Evolutionary conservation across 768 basidiomycete genomes (phyloP), one percentile per base, ranked within the genome.

Genomic region (Cyathus striatus): DNA sequence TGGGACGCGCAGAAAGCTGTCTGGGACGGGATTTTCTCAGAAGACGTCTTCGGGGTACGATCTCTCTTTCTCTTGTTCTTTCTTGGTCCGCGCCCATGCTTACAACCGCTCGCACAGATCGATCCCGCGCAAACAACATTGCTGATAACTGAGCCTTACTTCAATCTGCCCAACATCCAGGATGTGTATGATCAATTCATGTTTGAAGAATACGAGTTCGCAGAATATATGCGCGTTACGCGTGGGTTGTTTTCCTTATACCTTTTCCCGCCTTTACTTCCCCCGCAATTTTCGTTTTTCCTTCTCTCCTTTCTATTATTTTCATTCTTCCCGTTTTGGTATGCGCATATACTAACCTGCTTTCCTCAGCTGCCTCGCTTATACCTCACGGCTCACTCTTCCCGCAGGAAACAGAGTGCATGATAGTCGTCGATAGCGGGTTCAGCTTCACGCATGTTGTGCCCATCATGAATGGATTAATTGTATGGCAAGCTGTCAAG

Each of bases 1-100:
- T 98, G 94, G 94, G 93, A 96, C 49, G 86, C 86, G 2, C 82
- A 98, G 62, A 95, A 95, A 61, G 85, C 86, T 14, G 73, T 98
- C 4, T 97, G 93, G 93, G 94, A 97, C 50, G 81, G 86, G 9
- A 55, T 95, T 18, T 91, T 96, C 62, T 86, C 86, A 17, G 73
- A 75, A 33, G 74, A 84, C 44, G 76, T 74, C 37, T 68, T 90
- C 43, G 77, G 77, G 48, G 89, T 87, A 60, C 57, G 70, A 58
- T 14, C 23, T 16, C 40, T 2, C n/a, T n/a, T n/a, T n/a, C n/a
- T n/a, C n/a, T n/a, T n/a, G n/a, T n/a, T n/a, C n/a, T n/a, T n/a
- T n/a, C n/a, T n/a, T n/a, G n/a, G n/a, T n/a, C n/a, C n/a, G n/a
- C n/a, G n/a, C n/a, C n/a, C n/a, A n/a, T n/a, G n/a, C n/a, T n/a